Evolutionary conservation across 2,329 filamentous ascomycete species (phyloP).

Genomic region (Exophiala aquamarina): DNA sequence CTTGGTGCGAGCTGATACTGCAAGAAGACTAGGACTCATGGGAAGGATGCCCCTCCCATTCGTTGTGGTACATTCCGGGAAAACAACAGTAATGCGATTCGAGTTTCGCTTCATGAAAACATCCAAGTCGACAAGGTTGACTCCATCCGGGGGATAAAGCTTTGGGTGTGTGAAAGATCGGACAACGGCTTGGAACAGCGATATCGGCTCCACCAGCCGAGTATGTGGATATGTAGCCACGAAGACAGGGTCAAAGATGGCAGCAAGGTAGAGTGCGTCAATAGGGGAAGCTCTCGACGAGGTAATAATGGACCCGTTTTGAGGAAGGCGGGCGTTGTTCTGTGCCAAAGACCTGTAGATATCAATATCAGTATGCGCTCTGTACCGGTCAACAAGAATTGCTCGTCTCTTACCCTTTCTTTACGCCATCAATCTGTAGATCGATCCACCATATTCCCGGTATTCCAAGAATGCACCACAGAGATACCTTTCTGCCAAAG

Average conservation of each 20-base stretch:
- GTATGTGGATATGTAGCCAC: constrained; percentile 77
- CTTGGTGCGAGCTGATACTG: constrained; percentile 64
- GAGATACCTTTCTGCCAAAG: constrained; percentile 72
- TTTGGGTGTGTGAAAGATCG: constrained; percentile 67
- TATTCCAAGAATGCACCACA: constrained; percentile 85
- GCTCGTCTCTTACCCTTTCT: constrained; percentile 65
- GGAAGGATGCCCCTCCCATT: constrained; percentile 90
- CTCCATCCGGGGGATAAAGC: constrained; percentile 44
- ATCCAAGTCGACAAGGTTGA: constrained; percentile 60
- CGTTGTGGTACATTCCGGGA: constrained; percentile 91
- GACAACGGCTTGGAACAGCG: constrained; percentile 71
- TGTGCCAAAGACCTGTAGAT: constrained; percentile 65
- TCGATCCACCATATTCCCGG: constrained; percentile 98
- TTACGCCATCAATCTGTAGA: constrained; percentile 95
- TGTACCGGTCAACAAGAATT: background rate
- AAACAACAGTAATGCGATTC: constrained; percentile 75
- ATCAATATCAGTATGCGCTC: constrained; percentile 13
- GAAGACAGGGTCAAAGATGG: constrained; percentile 95
- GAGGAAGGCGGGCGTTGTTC: constrained; percentile 71
- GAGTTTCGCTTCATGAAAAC: constrained; percentile 68
- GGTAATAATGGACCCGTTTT: constrained; percentile 78
- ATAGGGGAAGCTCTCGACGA: constrained; percentile 90
- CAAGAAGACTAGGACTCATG: constrained; percentile 73
- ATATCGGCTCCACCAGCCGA: constrained; percentile 71
- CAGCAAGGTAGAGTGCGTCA: constrained; percentile 89